Evolutionary conservation across 768 basidiomycete genomes (phyloP).

Genomic region (Serendipita sp.): DNA sequence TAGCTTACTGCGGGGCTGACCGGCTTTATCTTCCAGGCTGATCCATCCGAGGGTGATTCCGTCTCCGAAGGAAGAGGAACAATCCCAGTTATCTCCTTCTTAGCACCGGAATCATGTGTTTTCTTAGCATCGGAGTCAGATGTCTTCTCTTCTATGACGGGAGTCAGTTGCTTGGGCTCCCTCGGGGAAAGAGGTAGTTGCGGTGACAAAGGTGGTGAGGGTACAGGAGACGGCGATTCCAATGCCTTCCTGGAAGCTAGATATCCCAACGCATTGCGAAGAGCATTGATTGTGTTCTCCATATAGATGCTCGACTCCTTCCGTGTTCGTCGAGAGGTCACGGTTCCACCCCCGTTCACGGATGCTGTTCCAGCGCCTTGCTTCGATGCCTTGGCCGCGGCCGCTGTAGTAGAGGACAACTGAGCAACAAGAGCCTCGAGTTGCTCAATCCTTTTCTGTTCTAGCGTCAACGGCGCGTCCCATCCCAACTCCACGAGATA

Average conservation of each 20-base stretch:
- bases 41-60: neutral
- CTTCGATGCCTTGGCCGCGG: neutral
- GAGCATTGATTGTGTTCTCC: neutral
- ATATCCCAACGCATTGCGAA: neutral
- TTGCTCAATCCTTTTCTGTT: neutral
- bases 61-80: neutral
- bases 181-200: neutral
- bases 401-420: neutral
- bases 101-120: neutral
- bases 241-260: neutral
- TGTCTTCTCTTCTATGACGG: neutral
- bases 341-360: neutral
- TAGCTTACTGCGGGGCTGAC: neutral
- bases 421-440: slow-evolving; percentile 2
- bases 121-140: neutral
- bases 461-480: neutral
- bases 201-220: neutral
- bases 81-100: neutral
- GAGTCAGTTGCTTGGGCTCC: neutral
- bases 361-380: neutral
- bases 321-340: neutral
- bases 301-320: slow-evolving; percentile 1
- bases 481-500: neutral
- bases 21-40: neutral
- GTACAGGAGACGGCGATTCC: neutral